Percentiles rank a stretch among this genome's conserved stretches.
Evolutionary conservation across 257 asterid genomes (phyloP).

Genomic region (Solanum dulcamara): DNA sequence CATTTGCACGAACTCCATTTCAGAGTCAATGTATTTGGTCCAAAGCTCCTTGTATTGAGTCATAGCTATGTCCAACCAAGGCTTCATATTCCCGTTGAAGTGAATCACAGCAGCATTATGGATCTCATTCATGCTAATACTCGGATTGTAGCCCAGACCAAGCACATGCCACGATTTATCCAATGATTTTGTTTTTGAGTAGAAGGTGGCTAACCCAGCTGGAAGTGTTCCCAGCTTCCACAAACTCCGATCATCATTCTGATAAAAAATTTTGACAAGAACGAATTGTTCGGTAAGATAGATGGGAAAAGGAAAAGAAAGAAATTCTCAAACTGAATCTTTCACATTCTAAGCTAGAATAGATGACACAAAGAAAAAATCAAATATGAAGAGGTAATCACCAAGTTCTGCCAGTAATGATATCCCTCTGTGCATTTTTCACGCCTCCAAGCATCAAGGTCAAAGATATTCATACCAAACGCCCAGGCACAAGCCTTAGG

Average conservation of each 20-base stretch:
- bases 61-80: neutral
- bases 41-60: neutral
- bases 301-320: neutral
- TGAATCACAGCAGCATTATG: neutral
- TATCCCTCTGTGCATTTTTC: conserved; percentile 59
- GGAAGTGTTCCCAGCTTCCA: neutral
- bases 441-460: conserved; percentile 79
- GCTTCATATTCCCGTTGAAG: neutral
- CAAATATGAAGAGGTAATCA: conserved; percentile 4
- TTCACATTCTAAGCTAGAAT: neutral
- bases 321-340: neutral
- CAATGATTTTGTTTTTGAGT: neutral
- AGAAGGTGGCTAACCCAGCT: neutral
- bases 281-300: neutral
- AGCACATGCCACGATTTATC: conserved; percentile 4
- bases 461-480: conserved; percentile 13
- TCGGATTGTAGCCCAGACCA: neutral
- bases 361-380: neutral
- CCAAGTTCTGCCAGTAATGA: conserved; percentile 47
- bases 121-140: neutral
- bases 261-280: neutral
- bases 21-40: conserved; percentile 2
- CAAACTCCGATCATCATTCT: neutral
- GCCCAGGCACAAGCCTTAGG: conserved; percentile 87
- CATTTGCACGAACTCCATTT: conserved; percentile 4